Percentiles rank a stretch among this genome's conserved stretches.
Conservation (phyloP, 179 eudicot species). For the Silene noctiflora region DNA sequence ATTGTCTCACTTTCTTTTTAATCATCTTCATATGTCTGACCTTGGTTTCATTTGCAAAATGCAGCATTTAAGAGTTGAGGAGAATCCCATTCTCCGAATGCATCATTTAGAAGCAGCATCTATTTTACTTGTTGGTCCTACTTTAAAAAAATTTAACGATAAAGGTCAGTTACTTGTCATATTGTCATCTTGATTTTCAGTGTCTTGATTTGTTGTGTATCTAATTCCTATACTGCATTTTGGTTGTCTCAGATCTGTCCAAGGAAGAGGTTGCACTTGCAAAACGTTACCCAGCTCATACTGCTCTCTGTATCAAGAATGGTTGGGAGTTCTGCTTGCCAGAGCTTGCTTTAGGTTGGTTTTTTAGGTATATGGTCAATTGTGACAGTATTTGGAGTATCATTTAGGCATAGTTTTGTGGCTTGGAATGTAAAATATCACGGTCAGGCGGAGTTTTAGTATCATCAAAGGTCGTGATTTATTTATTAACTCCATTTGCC, state of each 20-base stretch:
- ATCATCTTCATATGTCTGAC: not conserved
- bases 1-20: not conserved
- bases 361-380: conserved; percentile 17
- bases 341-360: conserved; percentile 76
- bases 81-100: conserved; percentile 93
- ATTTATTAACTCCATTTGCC: not conserved
- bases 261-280: conserved; percentile 67
- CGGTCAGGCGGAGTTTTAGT: not conserved
- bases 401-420: not conserved
- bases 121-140: conserved; percentile 88
- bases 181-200: not conserved
- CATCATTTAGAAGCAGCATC: conserved; percentile 93
- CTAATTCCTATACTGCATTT: conserved; percentile 13
- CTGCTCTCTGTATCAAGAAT: conserved; percentile 73
- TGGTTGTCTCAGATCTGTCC: conserved; percentile 59
- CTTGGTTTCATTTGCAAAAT: conserved; percentile 17
- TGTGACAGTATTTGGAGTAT: not conserved
- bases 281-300: conserved; percentile 76
- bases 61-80: conserved; percentile 95
- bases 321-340: conserved; percentile 96
- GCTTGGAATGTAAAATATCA: not conserved
- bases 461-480: not conserved
- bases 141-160: conserved; percentile 88
- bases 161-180: conserved; percentile 45
- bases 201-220: not conserved